Percentiles rank a stretch among this genome's conserved stretches.
phyloP scores from a whole-genome alignment of 352 stramenopile genomes.

The Aphanomyces euteiches region DNA sequence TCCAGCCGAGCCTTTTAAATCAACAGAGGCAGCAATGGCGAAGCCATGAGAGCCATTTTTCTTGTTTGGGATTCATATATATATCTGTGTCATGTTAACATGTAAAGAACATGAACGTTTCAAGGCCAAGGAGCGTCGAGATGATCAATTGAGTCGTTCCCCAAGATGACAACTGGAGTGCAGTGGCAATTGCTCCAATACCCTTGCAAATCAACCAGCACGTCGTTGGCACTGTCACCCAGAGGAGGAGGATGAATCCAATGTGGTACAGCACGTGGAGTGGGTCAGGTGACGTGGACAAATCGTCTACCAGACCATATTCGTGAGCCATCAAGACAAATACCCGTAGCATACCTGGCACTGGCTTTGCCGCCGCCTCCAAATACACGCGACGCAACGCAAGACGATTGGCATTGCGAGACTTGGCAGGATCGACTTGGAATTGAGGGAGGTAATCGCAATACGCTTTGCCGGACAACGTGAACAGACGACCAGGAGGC shows the following conservation, averaged over 20 bases:
- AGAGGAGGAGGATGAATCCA: conserved; percentile 60
- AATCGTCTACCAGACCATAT: conserved; percentile 5
- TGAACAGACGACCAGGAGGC: conserved; percentile 69
- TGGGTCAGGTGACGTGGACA: conserved; percentile 31
- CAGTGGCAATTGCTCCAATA: conserved; percentile 22
- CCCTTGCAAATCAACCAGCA: conserved; percentile 46
- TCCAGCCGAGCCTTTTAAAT: conserved; percentile 48
- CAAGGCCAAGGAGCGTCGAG: conserved; percentile 11
- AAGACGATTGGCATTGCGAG: conserved; percentile 76
- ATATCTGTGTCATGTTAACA: conserved; percentile 15
- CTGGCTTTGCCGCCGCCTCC: conserved; percentile 62
- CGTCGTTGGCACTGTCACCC: conserved; percentile 60
- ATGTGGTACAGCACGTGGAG: conserved; percentile 54
- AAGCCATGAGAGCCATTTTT: conserved; percentile 35
- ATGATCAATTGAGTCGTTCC: conserved; percentile 15
- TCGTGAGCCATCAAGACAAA: too few species aligned
- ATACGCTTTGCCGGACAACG: conserved; percentile 60
- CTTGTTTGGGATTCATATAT: conserved; percentile 34
- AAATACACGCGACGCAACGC: conserved; percentile 76
- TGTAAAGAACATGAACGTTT: conserved; percentile 27
- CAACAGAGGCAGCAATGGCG: conserved; percentile 35
- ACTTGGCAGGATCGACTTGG: conserved; percentile 57
- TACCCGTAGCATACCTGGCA: conserved; percentile 36
- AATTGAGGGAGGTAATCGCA: conserved; percentile 75
- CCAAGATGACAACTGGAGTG: conserved; percentile 10